Conservation (phyloP, 2,329 filamentous ascomycete genomes). For the Didymella keratinophila region DNA sequence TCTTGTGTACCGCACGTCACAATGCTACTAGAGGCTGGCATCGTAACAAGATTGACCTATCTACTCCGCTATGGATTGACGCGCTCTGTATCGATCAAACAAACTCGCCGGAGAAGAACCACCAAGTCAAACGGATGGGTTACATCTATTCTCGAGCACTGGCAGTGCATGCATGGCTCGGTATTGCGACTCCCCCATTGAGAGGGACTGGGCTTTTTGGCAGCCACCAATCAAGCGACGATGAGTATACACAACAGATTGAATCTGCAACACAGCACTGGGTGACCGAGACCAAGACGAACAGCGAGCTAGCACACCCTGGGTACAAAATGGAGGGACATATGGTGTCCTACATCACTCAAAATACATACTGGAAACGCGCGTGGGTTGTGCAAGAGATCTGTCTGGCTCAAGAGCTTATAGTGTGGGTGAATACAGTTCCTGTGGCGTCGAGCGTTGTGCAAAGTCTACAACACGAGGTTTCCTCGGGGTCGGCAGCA, state of each 20-base stretch:
- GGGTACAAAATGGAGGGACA: background rate
- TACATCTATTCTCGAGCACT: background rate
- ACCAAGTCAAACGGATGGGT: background rate
- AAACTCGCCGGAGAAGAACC: background rate
- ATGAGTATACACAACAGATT: background rate
- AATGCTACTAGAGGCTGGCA: background rate
- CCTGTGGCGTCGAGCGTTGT: background rate
- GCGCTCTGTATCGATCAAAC: background rate
- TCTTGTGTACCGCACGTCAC: background rate
- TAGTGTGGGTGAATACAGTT: background rate
- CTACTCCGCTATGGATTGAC: background rate
- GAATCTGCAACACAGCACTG: background rate
- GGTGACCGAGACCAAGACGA: background rate
- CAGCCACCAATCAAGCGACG: background rate
- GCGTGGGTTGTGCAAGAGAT: background rate
- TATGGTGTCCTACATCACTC: background rate
- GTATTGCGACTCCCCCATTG: background rate
- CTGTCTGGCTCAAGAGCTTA: background rate
- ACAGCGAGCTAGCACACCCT: background rate
- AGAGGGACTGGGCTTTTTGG: background rate
- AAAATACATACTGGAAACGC: background rate
- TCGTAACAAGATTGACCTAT: background rate
- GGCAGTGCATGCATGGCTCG: background rate
- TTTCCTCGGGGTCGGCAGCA: background rate
- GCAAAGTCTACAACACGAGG: too few relatives aligned